phyloP scores from a whole-genome alignment of 2,329 filamentous ascomycete species.

The Parastagonospora avenae region DNA sequence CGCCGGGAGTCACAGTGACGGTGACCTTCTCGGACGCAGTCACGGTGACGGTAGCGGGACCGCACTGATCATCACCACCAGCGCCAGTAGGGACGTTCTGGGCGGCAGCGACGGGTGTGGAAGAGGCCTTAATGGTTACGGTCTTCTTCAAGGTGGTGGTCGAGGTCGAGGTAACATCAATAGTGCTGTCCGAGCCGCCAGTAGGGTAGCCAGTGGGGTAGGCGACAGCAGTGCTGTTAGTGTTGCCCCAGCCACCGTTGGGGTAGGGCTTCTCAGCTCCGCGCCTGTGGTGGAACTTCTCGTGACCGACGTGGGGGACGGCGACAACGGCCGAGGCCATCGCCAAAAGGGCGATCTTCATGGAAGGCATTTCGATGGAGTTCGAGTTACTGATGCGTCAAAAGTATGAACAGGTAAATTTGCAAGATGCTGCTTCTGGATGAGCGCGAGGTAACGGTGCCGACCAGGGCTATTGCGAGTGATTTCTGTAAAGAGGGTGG shows the following conservation, averaged over 20 bases:
- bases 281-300: slow-evolving; percentile 33
- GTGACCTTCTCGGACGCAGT: slow-evolving; percentile 50
- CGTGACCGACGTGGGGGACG: slow-evolving; percentile 42
- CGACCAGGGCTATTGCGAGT: slow-evolving; percentile 51
- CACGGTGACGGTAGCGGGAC: slow-evolving; percentile 41
- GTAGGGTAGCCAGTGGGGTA: slow-evolving; percentile 23
- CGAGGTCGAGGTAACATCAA: slow-evolving; percentile 30
- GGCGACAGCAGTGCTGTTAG: slow-evolving; percentile 30
- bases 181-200: slow-evolving; percentile 21
- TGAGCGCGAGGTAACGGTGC: slow-evolving; percentile 43
- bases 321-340: slow-evolving; percentile 49
- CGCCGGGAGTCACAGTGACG: slow-evolving; percentile 45
- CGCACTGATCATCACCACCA: slow-evolving; percentile 28
- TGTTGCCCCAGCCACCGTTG: slow-evolving; percentile 37
- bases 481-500: slow-evolving; percentile 42
- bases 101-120: slow-evolving; percentile 10
- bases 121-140: slow-evolving; percentile 26
- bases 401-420: slow-evolving; percentile 21
- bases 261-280: slow-evolving; percentile 35
- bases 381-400: slow-evolving; percentile 17
- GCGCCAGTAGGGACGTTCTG: slow-evolving; percentile 25
- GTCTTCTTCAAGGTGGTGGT: slow-evolving; percentile 35
- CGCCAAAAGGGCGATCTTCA: slow-evolving; percentile 51
- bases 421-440: slow-evolving; percentile 41
- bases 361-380: slow-evolving; percentile 38